Base-by-base conservation (phyloP, 2,329 filamentous ascomycete genomes). In the Xylaria digitata region DNA sequence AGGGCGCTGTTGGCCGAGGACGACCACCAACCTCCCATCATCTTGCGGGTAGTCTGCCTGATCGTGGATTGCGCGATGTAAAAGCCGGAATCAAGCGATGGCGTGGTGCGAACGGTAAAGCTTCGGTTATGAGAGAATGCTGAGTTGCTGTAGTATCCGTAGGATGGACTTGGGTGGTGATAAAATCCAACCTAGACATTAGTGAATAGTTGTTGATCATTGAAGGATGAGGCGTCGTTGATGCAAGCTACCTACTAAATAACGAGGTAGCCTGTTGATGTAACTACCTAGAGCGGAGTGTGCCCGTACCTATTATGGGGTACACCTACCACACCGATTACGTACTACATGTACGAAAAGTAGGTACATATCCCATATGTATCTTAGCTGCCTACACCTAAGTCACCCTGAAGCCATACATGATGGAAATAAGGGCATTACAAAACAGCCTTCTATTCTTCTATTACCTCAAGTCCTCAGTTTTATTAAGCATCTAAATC, bases 1-100 rank as follows among this genome's bases (percentile, higher is more conserved):
- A 99, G 87, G 82, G 94, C 93, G 77, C 91, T 92, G 80, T 93
- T 93, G 81, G 90, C 88, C 79, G 93, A 95, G 73, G 92, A 92
- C 79, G 97, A 98, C 95, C 95, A 99, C 86, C 94, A 94, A 78
- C 93, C 90, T 94, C 97, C 97, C 86, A 86, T 91, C 75, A 81
- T 84, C 71, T 66, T 68, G 72, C 49, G 63, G 58, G 56, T 21
- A 7, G 60, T 45, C 19, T 40, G 32, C 23, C 30, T 49, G 50
- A 23, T 61, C 23, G 59, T 23, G 48, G 19, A 37, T 58, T 59
- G 67, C 57, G 58, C 54, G 17, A n/a, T 40, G 46, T n/a, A 21
- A 53, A 52, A 49, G 40, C 37, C 21, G 26, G 46, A 23, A 21
- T 58, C 53, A 45, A 23, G n/a, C n/a, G 26, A 34, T 6, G 49